phyloP scores from a whole-genome alignment of 257 asterid species.

The Gentiana macrophylla region DNA sequence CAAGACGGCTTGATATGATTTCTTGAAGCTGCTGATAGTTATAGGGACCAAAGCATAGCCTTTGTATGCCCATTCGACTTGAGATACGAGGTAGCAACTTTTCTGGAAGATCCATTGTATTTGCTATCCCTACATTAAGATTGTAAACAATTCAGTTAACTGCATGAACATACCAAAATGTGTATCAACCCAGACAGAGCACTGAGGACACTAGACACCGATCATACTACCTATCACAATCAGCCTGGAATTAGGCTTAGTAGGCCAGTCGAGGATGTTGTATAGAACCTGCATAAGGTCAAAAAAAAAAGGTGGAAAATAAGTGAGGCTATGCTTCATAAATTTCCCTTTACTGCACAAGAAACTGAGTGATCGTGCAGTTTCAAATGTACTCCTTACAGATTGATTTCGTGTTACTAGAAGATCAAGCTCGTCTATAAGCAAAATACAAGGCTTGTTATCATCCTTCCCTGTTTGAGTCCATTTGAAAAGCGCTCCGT shows the following conservation, averaged over 20 bases:
- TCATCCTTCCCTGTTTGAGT: slow-evolving; percentile 37
- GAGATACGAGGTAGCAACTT: slow-evolving; percentile 93
- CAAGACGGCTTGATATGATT: slow-evolving; percentile 74
- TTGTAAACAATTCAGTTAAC: slow-evolving; percentile 1
- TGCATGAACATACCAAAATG: not conserved
- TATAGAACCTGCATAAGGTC: slow-evolving; percentile 59
- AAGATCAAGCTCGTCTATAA: slow-evolving; percentile 91
- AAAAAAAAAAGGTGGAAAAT: not conserved
- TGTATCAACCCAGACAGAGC: not conserved
- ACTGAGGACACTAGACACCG: slow-evolving; percentile 5
- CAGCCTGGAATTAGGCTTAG: slow-evolving; percentile 74
- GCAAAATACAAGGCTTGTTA: slow-evolving; percentile 75
- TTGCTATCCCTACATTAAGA: slow-evolving; percentile 76
- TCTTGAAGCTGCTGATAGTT: slow-evolving; percentile 89
- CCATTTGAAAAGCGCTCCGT: slow-evolving; percentile 76
- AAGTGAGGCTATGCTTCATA: slow-evolving; percentile 2
- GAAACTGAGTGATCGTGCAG: not conserved
- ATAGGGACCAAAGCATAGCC: slow-evolving; percentile 97
- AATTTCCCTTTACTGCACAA: not conserved
- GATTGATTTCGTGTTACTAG: slow-evolving; percentile 91
- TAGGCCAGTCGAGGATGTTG: slow-evolving; percentile 98
- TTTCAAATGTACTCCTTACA: slow-evolving; percentile 25
- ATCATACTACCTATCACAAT: slow-evolving; percentile 63
- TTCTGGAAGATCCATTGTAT: slow-evolving; percentile 99
- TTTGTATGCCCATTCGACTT: slow-evolving; percentile 98